Base-by-base conservation (phyloP, 2,329 filamentous ascomycete species). In the Grosmannia clavigera region DNA sequence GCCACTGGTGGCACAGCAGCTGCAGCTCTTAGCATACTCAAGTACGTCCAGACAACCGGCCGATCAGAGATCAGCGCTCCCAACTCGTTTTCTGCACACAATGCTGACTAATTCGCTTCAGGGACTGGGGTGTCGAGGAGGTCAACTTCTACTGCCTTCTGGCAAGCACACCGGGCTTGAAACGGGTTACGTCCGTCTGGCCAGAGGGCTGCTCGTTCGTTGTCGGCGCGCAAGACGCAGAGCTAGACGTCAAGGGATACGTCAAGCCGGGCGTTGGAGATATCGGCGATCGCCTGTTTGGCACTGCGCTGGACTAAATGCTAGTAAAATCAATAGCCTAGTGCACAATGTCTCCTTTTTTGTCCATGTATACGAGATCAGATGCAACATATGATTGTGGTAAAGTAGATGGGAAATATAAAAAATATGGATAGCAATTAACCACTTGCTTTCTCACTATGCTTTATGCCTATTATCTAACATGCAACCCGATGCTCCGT, bases 1-100 rank as follows among this genome's bases (percentile, higher is more conserved):
- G 92, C 92, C 1, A 96, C 92, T 0, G 92, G 92, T 43, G 90
- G 89, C 1, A 97, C 92, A 3, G 88, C 88, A 60, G 86, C 84
- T 38, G 92, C 92, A 0, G 92, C 92, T 4, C 94, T 96, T 68
- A 87, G 94, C 68, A 91, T 89, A 0, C 76, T 96, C 61, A 48
- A 52, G 58, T 60, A 38, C 4, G 58, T 38, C 14, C 3, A 40
- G 38, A 40, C 38, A 40, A 14, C 38, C 38, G 33, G 33, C 35
- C 35, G 10, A 38, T 14, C 12, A 10, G 9, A 11, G 22, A 22
- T 22, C 22, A 22, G 22, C 22, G 22, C 22, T 22, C 9, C 27
- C 22, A 3, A 19, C 16, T 5, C 16, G 22, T 38, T 25, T 38
- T 35, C 2, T 51, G 38, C 9, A 9, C 35, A 19, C 35, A 12